Evolutionary conservation across 768 basidiomycete genomes (phyloP).

Genomic region (Dendrothele bispora): DNA sequence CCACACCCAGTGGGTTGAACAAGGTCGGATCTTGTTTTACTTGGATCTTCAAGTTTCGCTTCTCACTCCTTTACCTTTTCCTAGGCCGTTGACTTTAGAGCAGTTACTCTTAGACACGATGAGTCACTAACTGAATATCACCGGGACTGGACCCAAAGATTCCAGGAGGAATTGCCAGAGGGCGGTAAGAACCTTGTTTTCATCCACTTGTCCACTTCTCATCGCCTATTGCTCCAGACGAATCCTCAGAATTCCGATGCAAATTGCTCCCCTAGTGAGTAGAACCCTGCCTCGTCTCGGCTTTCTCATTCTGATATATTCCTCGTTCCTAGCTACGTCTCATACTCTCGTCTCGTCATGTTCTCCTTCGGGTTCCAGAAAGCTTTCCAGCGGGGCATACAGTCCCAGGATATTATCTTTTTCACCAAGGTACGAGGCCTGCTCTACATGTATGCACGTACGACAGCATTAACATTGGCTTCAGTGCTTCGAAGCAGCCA

Average conservation of each 20-base stretch:
- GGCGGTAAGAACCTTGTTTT: conserved; percentile 38
- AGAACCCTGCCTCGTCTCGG: neutral
- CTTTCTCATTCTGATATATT: conserved; percentile 9
- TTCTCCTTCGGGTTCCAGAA: conserved; percentile 87
- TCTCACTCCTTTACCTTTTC: conserved; percentile 8
- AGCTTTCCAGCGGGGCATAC: conserved; percentile 70
- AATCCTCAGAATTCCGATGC: conserved; percentile 59
- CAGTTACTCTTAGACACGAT: conserved; percentile 63
- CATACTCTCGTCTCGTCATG: conserved; percentile 81
- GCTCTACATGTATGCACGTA: neutral
- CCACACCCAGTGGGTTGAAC: conserved; percentile 66
- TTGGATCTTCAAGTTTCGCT: neutral
- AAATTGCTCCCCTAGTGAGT: conserved; percentile 73
- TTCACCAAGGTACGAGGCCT: conserved; percentile 56
- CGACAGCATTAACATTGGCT: neutral
- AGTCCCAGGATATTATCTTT: conserved; percentile 61
- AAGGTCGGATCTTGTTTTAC: conserved; percentile 40
- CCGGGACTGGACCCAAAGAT: conserved; percentile 66
- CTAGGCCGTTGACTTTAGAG: conserved; percentile 67
- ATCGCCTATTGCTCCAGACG: conserved; percentile 40
- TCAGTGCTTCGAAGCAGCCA: conserved; percentile 73
- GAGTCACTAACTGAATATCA: conserved; percentile 53
- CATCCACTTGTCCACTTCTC: neutral
- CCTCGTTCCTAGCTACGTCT: conserved; percentile 54
- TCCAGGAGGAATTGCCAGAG: conserved; percentile 58